Evolutionary conservation across 306 rosid species (phyloP), one percentile per base, ranked within the genome.

Genomic region (Prunus kanzakura): DNA sequence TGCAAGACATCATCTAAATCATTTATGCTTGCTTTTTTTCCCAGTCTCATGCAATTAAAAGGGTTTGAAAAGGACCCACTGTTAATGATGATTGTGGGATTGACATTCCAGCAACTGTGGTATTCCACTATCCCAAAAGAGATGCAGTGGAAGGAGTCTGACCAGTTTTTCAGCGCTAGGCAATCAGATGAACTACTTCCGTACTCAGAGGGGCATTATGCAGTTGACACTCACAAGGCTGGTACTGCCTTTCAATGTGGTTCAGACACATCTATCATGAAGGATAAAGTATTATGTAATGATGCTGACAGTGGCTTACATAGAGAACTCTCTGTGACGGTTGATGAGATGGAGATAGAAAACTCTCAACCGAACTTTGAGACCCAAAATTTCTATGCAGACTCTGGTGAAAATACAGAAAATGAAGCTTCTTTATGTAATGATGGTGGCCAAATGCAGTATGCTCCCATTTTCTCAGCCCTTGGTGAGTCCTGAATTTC

Each of bases 21-120:
- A 67, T 45, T 50, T 55, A 45, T 83, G 68, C 47, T 67, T 72
- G 79, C 68, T 47, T 49, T 12, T 69, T 83, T 3, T 14, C 55
- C 50, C 81, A 94, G 97, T 79, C 86, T 94, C 35, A 85, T 81
- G 76, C 92, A 87, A 80, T 84, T 81, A 76, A 69, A 25, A 11
- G 88, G 61, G 6, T 84, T 74, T 77, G 88, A 66, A 47, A 30
- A 52, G 64, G 90, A 84, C 76, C 88, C 93, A 10, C 68, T 81
- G 80, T 82, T 87, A 55, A 86, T 86, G 83, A 74, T 92, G 84
- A 76, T 88, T 57, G 74, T 88, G 55, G 98, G 94, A 67, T 78
- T 90, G 88, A 76, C 90, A 76, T 90, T 68, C 82, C 89, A 84
- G 78, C 88, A 86, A 63, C 47, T 85, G 56, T 94, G 97, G 96